Evolutionary conservation across 257 asterid species (phyloP), one percentile per base, ranked within the genome.

Genomic region (Solanum tarapatanum): DNA sequence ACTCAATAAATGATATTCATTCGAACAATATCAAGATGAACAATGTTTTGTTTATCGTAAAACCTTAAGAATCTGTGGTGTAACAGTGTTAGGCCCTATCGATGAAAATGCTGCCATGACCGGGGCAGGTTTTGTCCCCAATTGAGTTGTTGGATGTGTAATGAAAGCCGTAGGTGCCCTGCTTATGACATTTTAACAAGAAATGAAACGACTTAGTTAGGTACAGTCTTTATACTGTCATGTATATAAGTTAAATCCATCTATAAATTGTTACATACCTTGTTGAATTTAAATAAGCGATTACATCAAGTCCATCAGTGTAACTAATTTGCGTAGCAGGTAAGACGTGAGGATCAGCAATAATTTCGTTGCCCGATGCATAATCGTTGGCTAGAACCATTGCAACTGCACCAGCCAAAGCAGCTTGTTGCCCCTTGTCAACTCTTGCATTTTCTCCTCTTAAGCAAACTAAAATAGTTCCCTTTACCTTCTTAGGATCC

Each of bases 91-190:
- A 1, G 99, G 99, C 14, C 99, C 99, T 68, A 62, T 68, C 11
- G 99, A 95, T 24, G 99, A 96, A 90, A 96, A 96, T 21, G 98
- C 98, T 4, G 99, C 99, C 95, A 96, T 95, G 90, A 91, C 91
- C 4, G 99, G 99, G 11, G 99, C 98, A 6, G 99, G 99, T 86
- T 92, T 96, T 43, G 94, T 87, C 82, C 90, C 92, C 88, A 96
- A 82, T 84, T 88, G 88, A 45, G 99, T 96, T 14, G 83, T 89
- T 32, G 97, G 90, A 62, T 60, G 89, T 12, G 95, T 92, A 0
- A 69, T 45, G 17, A 10, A 86, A 28, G 43, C 79, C 14, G 83
- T 70, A n/a, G 80, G 45, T 28, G 35, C 30, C 2, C 85, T 82
- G 28, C 69, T 16, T 68, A 74, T 28, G 1, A 30, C n/a, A 30